Base-by-base conservation (phyloP, 23 red algal genomes). In the Gracilariopsis chorda region DNA sequence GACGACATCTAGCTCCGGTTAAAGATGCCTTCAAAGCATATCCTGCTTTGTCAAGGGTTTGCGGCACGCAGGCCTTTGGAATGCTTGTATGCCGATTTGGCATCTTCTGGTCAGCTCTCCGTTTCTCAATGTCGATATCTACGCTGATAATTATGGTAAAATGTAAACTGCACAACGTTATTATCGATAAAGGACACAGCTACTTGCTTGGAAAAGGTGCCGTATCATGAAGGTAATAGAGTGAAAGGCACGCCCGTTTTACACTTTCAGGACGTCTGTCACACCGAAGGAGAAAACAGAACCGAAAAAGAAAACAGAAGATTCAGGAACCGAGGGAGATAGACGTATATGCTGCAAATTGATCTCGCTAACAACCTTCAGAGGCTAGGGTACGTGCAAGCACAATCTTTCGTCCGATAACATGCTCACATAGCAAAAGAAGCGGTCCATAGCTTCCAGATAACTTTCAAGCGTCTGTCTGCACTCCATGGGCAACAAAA, bases 151-250 rank as follows among this genome's bases (percentile, higher is more conserved):
- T 80, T n/a, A 57, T 51, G 49, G 51, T 80, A n/a, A 23, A 19
- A 27, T 80, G 76, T 37, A 55, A 80, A 34, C 49, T 80, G 44
- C 76, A 80, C 49, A 80, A 80, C 45, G 48, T 80, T 80, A 58
- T 57, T 55, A 80, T 80, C 24, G 44, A 20, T 80, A 57, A 19
- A 21, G 34, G 25, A 21, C 24, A 80, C 24, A 24, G 20, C 24
- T 52, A 28, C 46, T 57, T 30, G 24, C 55, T 80, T 20, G n/a
- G 76, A 80, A 20, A 55, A 40, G 7, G 43, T 80, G 36, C 30
- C 33, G 48, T 34, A 52, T 80, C 30, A 28, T 11, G 44, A 80
- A 55, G 44, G 55, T 0, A 80, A 80, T 34, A 80, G 34, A 51
- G 45, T 80, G 25, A 47, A 30, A 52, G 76, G 76, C 21, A 21